A percentile compares a stretch with the other conserved stretches of the same genome.
Conservation (phyloP, 768 basidiomycete genomes). For the Pleurotus giganteus region DNA sequence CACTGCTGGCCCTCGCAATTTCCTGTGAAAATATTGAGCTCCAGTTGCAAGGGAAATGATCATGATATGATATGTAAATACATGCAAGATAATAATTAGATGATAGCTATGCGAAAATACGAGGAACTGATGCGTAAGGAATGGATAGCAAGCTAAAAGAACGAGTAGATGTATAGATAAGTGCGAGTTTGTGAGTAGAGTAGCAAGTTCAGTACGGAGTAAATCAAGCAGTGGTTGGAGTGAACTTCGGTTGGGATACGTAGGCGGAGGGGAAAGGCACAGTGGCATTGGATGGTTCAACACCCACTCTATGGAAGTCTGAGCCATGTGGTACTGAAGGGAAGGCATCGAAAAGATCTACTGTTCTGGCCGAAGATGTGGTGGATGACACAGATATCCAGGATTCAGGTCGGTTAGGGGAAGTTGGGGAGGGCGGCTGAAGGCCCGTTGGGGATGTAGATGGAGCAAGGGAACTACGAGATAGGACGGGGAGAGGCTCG, state of each 20-base stretch:
- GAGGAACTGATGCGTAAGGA: neutral
- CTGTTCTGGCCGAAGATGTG: conserved; percentile 42
- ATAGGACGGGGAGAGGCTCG: conserved; percentile 1
- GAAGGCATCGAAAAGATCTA: conserved; percentile 65
- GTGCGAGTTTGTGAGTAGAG: too few relatives aligned
- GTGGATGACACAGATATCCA: conserved; percentile 11
- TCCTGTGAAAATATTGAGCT: too few relatives aligned
- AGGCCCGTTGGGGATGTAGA: conserved; percentile 8
- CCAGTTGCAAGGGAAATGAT: too few relatives aligned
- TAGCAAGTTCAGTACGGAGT: too few relatives aligned
- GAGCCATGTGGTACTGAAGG: conserved; percentile 59
- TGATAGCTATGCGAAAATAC: neutral
- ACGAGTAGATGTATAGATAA: too few relatives aligned
- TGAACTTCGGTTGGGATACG: neutral
- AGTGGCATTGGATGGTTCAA: neutral
- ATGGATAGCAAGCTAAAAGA: neutral
- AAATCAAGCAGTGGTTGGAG: too few relatives aligned
- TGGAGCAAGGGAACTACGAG: neutral
- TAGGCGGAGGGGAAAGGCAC: neutral
- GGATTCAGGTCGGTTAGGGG: conserved; percentile 17
- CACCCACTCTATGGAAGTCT: neutral
- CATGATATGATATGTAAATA: neutral
- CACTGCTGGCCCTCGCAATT: too few relatives aligned
- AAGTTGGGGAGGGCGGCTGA: conserved; percentile 10
- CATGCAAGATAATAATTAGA: conserved; percentile 5